Base-by-base conservation (phyloP, 768 basidiomycete species). In the Hygrophoropsis aurantiaca region DNA sequence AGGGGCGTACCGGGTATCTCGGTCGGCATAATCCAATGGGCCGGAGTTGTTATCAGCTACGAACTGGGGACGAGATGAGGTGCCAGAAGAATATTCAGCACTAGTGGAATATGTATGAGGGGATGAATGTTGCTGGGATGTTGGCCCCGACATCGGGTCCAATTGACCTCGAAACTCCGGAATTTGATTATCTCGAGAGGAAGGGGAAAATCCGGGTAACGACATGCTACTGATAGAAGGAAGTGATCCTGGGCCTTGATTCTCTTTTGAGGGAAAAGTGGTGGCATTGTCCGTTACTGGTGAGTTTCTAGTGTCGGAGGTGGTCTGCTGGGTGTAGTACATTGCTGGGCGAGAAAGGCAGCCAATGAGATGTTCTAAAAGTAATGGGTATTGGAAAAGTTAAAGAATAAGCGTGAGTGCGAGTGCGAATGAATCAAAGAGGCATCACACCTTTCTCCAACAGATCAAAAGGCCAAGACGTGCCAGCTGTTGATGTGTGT, bases 201-300 rank as follows among this genome's bases (percentile, higher is more conserved):
- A 41, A 18, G 43, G 25, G 10, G 43, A 33, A n/a, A 40, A 20
- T 27, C 27, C 42, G 15, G 54, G 48, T 41, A 61, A 43, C 26
- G 61, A 58, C 61, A 63, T 62, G 41, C 48, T 51, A 34, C 21
- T 15, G 23, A 54, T 54, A 21, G 48, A 38, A 21, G 49, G 47
- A 15, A 51, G 54, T 46, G 26, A 32, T 20, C 50, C 46, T 1
- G 53, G 44, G 19, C 23, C 39, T 23, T 18, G 33, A 4, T 23
- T 8, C 13, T 43, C 40, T 20, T 41, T 40, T 6, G 39, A 11
- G 5, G 40, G 47, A 42, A 40, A 45, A 23, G 42, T 26, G 42
- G 20, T 35, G 16, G 49, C 20, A 18, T 21, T 3, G 20, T 48
- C 36, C 35, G 40, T 33, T 20, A 24, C 25, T 15, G 42, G 37